Evolutionary conservation across 73 alveolate species (phyloP).

Genomic region (Symbiodinium natans): DNA sequence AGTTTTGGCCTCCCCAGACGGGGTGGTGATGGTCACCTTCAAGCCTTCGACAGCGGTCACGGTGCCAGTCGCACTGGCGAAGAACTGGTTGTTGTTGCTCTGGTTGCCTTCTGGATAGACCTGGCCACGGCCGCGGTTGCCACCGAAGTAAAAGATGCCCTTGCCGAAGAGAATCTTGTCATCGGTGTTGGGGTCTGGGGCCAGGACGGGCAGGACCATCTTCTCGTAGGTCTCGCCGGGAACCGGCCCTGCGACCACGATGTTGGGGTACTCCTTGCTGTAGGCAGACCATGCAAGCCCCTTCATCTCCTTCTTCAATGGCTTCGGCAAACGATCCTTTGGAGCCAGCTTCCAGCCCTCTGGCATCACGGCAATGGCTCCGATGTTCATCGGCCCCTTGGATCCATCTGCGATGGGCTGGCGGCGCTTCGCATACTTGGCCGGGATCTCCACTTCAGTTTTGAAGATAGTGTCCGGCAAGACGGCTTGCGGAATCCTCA

Average conservation of each 20-base stretch:
- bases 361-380: slow-evolving; percentile 90
- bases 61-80: slow-evolving; percentile 82
- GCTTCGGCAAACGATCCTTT: slow-evolving; percentile 93
- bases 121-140: slow-evolving; percentile 94
- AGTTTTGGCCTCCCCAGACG: slow-evolving; percentile 51
- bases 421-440: slow-evolving; percentile 81
- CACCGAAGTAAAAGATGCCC: slow-evolving; percentile 87
- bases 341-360: slow-evolving; percentile 94
- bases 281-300: slow-evolving; percentile 88
- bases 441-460: slow-evolving; percentile 87
- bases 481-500: slow-evolving; percentile 83
- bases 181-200: slow-evolving; percentile 76
- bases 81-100: slow-evolving; percentile 89
- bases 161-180: slow-evolving; percentile 89
- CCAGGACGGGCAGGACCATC: slow-evolving; percentile 85
- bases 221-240: slow-evolving; percentile 71
- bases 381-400: slow-evolving; percentile 87
- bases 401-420: slow-evolving; percentile 93
- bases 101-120: slow-evolving; percentile 94
- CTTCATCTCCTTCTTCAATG: slow-evolving; percentile 94
- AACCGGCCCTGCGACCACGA: slow-evolving; percentile 53
- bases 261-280: slow-evolving; percentile 91
- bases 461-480: slow-evolving; percentile 93
- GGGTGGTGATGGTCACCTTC: slow-evolving; percentile 77
- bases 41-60: slow-evolving; percentile 76